Base-by-base conservation (phyloP, 78 protist genomes). In the Anaeramoeba flamelloides region DNA sequence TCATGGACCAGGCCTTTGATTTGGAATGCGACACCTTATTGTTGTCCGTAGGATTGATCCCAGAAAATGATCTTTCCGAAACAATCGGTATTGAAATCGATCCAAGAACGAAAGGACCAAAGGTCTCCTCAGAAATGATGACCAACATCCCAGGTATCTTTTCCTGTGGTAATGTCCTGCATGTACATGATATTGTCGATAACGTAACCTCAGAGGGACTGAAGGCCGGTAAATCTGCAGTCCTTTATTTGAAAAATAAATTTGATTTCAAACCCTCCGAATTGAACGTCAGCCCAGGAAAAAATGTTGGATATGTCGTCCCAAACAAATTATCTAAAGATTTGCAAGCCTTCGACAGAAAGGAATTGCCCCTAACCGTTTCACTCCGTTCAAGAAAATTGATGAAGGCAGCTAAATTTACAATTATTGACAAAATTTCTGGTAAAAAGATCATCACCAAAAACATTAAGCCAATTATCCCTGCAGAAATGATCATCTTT, bases 401-500 rank as follows among this genome's bases (percentile, higher is more conserved):
- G 38, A 64, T 64, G 74, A n/a, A 30, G 38, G 30, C 30, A 30
- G 30, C 38, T 64, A 30, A n/a, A 30, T 30, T 64, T 30, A 64
- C 74, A 64, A 30, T 64, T 30, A n/a, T 30, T 64, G 74, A 30
- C 30, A 30, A 64, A 30, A 30, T 64, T 30, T 30, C 30, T 64
- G 74, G 74, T 30, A 30, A 64, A 30, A 64, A 30, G 74, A 64
- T 30, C 74, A 30, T 64, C 74, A n/a, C n/a, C n/a, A n/a, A n/a
- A n/a, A n/a, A n/a, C n/a, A n/a, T n/a, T n/a, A 30, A 30, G 38
- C 74, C 30, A n/a, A 30, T 30, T 30, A 30, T 64, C 38, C 74
- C 74, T 64, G 74, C 38, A n/a, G 74, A 64, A 30, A 64, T 64
- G 74, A n/a, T n/a, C n/a, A n/a, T n/a, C n/a, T n/a, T n/a, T n/a